Percentiles rank a stretch among this genome's conserved stretches.
Evolutionary conservation across 768 basidiomycete genomes (phyloP).

Genomic region (Crassisporium funariophilum): DNA sequence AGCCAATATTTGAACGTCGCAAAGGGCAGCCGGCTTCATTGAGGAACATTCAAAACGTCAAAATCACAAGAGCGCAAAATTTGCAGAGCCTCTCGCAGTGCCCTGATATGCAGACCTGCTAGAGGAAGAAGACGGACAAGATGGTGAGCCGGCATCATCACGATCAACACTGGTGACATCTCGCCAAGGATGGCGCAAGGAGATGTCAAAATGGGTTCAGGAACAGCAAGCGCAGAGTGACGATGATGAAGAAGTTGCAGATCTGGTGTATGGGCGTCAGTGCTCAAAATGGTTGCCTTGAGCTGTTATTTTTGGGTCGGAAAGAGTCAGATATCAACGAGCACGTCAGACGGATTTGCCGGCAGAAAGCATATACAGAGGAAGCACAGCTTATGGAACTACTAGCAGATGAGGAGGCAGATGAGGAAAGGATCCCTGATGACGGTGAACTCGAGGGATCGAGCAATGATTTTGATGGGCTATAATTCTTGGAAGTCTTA

Average conservation of each 20-base stretch:
- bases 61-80: constrained; percentile 13
- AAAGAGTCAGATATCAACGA: constrained; percentile 14
- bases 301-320: constrained; percentile 19
- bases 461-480: constrained; percentile 19
- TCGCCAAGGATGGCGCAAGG: neutral
- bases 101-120: constrained; percentile 16
- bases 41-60: constrained; percentile 7
- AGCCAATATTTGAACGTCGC: constrained; percentile 13
- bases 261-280: constrained; percentile 6
- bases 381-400: constrained; percentile 21
- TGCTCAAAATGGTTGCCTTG: constrained; percentile 22
- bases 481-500: too few species aligned
- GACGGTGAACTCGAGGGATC: constrained; percentile 23
- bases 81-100: constrained; percentile 13
- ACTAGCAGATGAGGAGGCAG: constrained; percentile 23
- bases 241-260: constrained; percentile 8
- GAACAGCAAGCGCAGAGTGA: constrained; percentile 7
- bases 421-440: constrained; percentile 17
- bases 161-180: neutral
- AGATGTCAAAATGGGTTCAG: constrained; percentile 22
- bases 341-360: neutral
- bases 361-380: constrained; percentile 15
- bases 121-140: constrained; percentile 1
- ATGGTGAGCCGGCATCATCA: neutral
- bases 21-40: constrained; percentile 11